Evolutionary conservation across 73 alveolate species (phyloP).

Genomic region (Breviolum minutum): DNA sequence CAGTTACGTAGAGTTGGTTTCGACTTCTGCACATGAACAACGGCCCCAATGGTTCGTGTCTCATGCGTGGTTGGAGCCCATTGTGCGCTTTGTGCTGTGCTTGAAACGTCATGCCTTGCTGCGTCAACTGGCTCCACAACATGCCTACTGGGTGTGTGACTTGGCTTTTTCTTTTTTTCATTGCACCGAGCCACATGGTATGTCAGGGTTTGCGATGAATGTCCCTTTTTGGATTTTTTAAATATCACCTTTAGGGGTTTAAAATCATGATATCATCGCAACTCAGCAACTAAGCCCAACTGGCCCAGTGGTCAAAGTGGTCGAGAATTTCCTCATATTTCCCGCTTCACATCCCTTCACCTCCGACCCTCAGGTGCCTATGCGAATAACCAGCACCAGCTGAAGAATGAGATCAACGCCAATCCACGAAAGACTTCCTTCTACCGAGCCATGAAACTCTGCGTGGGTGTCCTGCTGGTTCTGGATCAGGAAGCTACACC

Average conservation of each 20-base stretch:
- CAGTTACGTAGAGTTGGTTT: conserved; percentile 56
- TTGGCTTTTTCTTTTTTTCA: too few relatives aligned
- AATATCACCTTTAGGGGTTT: too few relatives aligned
- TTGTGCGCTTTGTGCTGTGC: conserved; percentile 1
- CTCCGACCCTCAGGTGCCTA: too few relatives aligned
- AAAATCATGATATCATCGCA: too few relatives aligned
- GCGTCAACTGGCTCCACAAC: background rate
- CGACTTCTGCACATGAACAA: background rate
- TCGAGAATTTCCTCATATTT: too few relatives aligned
- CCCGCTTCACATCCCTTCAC: too few relatives aligned
- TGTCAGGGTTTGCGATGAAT: too few relatives aligned
- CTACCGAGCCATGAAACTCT: conserved; percentile 11
- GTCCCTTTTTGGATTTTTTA: too few relatives aligned
- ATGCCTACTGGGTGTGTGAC: conserved; percentile 67
- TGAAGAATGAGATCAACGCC: background rate
- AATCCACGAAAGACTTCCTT: conserved; percentile 44
- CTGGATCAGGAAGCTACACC: conserved; percentile 55
- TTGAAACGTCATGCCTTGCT: background rate
- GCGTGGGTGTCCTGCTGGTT: conserved; percentile 30
- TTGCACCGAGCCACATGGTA: too few relatives aligned
- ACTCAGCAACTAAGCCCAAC: too few relatives aligned
- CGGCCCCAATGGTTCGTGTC: conserved; percentile 46
- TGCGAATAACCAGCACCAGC: conserved; percentile 59
- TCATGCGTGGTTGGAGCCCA: conserved; percentile 50
- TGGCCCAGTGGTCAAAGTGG: too few relatives aligned